Evolutionary conservation across 768 basidiomycete species (phyloP).

Genomic region (Mrakia hoshinonis): DNA sequence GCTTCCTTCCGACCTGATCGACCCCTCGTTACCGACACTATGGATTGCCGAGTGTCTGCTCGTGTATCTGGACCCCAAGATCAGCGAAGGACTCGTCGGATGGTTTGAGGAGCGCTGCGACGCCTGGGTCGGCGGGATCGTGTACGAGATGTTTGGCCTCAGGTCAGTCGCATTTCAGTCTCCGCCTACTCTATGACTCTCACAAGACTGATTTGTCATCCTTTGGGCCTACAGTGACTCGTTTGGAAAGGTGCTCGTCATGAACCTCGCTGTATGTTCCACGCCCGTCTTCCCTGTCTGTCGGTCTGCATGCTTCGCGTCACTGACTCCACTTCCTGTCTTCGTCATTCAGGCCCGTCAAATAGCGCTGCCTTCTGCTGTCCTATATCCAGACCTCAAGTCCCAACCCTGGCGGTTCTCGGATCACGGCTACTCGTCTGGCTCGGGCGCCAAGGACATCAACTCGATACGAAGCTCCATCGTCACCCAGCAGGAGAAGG

Average conservation of each 20-base stretch:
- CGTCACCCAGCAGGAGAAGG: slow-evolving; percentile 36
- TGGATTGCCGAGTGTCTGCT: slow-evolving; percentile 89
- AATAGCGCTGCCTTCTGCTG: slow-evolving; percentile 64
- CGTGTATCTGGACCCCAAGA: slow-evolving; percentile 65
- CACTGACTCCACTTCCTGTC: neutral
- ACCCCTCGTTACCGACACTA: slow-evolving; percentile 63
- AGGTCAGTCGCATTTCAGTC: slow-evolving; percentile 38
- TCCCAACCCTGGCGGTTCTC: slow-evolving; percentile 57
- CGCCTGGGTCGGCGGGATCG: slow-evolving; percentile 49
- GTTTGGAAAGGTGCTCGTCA: slow-evolving; percentile 88
- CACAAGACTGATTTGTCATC: neutral
- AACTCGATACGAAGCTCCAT: slow-evolving; percentile 52
- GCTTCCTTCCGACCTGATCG: slow-evolving; percentile 48
- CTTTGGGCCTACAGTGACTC: slow-evolving; percentile 46
- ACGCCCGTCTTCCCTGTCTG: neutral
- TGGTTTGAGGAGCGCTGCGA: slow-evolving; percentile 63
- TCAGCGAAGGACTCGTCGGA: slow-evolving; percentile 53
- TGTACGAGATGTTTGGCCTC: slow-evolving; percentile 91
- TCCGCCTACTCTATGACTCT: no score
- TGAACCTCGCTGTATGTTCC: slow-evolving; percentile 61
- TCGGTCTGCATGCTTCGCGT: neutral
- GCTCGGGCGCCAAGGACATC: slow-evolving; percentile 58
- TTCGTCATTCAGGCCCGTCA: slow-evolving; percentile 51
- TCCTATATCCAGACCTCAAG: slow-evolving; percentile 52
- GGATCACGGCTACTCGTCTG: slow-evolving; percentile 38